These are phyloP conservation scores for Brasenia schreberi DNA, from an alignment of 164 flowering plant genomes.

Conservation along the genomic window DNA sequence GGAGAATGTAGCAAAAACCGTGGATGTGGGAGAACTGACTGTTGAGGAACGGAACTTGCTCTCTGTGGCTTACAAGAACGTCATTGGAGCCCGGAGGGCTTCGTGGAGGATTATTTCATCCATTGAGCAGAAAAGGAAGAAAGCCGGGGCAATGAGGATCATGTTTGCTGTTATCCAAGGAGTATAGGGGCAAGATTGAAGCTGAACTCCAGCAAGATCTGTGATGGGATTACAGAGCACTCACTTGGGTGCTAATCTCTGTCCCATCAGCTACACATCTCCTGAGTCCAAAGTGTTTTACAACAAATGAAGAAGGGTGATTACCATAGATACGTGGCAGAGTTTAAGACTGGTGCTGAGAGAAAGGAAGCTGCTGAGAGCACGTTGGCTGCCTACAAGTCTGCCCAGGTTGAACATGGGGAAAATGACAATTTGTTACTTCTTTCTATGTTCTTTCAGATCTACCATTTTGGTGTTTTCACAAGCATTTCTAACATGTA, in stretches of 20 bases:
- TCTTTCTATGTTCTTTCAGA: too few species aligned
- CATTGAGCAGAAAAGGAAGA: neutral
- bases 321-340: conserved; percentile 8
- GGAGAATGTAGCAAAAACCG: conserved; percentile 7
- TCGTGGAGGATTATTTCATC: too few species aligned
- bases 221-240: conserved; percentile 7
- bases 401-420: conserved; percentile 6
- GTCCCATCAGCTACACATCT: conserved; percentile 4
- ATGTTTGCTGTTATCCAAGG: conserved; percentile 6
- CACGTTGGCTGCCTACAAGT: conserved; percentile 9
- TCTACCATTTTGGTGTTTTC: too few species aligned
- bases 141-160: conserved; percentile 9
- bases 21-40: conserved; percentile 6
- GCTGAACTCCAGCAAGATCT: conserved; percentile 7
- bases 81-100: too few species aligned
- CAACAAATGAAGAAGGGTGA: conserved; percentile 9
- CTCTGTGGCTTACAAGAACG: too few species aligned
- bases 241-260: conserved; percentile 6
- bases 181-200: conserved; percentile 10
- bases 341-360: conserved; percentile 9
- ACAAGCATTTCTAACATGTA: too few species aligned
- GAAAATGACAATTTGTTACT: too few species aligned
- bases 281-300: conserved; percentile 8
- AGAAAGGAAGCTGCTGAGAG: conserved; percentile 11
- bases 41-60: conserved; percentile 2